These are phyloP conservation scores for Penicillium desertorum DNA, from an alignment of 495 filamentous ascomycete species.

Conservation along the genomic window DNA sequence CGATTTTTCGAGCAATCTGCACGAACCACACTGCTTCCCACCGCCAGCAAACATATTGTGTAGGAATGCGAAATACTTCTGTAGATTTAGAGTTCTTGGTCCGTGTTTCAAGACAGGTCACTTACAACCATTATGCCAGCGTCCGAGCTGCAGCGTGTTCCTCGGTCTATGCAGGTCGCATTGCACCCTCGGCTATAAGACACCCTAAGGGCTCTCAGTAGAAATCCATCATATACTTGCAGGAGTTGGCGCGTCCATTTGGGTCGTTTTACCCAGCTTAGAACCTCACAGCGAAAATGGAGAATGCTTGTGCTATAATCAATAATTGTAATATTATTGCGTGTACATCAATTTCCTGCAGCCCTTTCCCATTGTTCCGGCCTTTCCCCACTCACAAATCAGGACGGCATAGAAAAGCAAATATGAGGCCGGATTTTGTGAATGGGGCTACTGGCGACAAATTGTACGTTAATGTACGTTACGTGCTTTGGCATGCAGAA, in stretches of 20 bases:
- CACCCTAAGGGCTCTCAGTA: constrained; percentile 36
- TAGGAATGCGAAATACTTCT: background rate
- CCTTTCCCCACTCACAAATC: too few relatives aligned
- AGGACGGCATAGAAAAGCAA: background rate
- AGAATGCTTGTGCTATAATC: background rate
- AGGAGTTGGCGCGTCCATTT: background rate
- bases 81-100: too few relatives aligned
- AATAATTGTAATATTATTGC: background rate
- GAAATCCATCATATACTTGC: background rate
- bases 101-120: too few relatives aligned
- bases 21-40: background rate
- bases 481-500: background rate
- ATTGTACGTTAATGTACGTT: background rate
- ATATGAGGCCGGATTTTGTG: background rate
- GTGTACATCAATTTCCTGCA: background rate
- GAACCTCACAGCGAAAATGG: background rate
- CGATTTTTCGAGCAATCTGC: background rate
- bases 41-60: background rate
- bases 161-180: constrained; percentile 53
- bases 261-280: background rate
- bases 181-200: constrained; percentile 60
- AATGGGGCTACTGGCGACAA: background rate
- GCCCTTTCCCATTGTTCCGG: background rate
- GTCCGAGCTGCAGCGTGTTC: constrained; percentile 55
- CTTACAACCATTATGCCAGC: too few relatives aligned